A percentile compares a stretch with the other conserved stretches of the same genome.
Conservation (phyloP, 768 basidiomycete species). For the Mycena galericulata region DNA sequence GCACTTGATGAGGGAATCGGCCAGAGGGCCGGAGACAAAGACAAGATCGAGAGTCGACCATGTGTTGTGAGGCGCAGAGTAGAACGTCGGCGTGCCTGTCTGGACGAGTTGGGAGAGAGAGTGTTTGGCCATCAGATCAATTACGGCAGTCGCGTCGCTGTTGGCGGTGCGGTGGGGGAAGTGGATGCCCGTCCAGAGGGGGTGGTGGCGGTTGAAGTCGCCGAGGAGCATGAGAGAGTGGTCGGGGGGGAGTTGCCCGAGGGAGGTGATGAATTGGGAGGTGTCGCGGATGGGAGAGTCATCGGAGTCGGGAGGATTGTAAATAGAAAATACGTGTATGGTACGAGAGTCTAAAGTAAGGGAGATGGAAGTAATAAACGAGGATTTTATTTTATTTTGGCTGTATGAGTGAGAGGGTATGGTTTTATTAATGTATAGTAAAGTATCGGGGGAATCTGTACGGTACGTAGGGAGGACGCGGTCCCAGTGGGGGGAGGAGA, state of each 20-base stretch:
- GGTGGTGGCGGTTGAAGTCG: too few relatives aligned
- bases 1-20: slow-evolving; percentile 4
- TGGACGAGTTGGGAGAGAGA: neutral
- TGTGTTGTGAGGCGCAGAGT: neutral
- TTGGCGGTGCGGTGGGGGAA: neutral
- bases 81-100: neutral
- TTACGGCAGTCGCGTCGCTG: neutral
- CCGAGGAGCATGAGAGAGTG: too few relatives aligned
- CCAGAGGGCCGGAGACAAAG: neutral
- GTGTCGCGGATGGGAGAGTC: too few relatives aligned
- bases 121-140: neutral
- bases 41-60: neutral
- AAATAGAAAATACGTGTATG: neutral
- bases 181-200: neutral
- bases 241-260: too few relatives aligned
- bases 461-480: neutral
- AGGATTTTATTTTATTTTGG: neutral
- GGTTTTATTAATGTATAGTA: neutral
- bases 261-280: too few relatives aligned
- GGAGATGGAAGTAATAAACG: neutral
- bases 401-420: neutral
- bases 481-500: neutral
- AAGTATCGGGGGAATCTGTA: neutral
- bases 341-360: neutral
- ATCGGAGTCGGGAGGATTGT: slow-evolving; percentile 1